Evolutionary conservation across 192 early-diverging fungal genomes (phyloP), one percentile per base, ranked within the genome.

Genomic region (Mortierella antarctica): DNA sequence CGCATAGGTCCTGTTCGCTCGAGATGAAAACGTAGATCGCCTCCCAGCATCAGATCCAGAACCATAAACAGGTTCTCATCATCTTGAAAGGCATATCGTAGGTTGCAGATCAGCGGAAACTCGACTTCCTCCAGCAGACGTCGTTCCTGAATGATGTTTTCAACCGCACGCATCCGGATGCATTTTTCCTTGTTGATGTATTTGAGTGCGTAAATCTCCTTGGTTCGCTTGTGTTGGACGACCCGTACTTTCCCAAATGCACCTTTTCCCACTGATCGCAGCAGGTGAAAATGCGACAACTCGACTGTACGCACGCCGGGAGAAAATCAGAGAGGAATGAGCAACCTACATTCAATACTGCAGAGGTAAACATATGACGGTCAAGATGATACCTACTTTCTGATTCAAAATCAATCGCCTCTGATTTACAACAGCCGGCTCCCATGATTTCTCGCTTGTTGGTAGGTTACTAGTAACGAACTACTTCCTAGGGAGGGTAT

Each of bases 201-300:
- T 83, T 98, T 98, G 54, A 98, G 88, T n/a, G 97, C 97, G 58
- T 93, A 98, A 51, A 94, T 86, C 58, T 88, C 83, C 67, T 92
- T 89, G 1, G 92, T 89, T 10, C 85, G 83, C 68, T 92, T 94
- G 80, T 97, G 95, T 83, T 98, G 94, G 3, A 97, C 96, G 1
- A 99, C 93, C 17, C 95, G 93, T 69, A 93, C 95, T 88, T 97
- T 99, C 62, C 97, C 97, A 82, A 99, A 98, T 6, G 96, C 95
- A 2, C 97, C 97, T 68, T 96, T 95, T 7, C 97, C 97, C 46
- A 99, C 95, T 8, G 91, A 92, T 41, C 96, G 89, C 46, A 97
- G 83, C 47, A 99, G 89, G 65, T 94, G 91, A 78, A 99, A 99
- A 78, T 99, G 95, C 56, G 88, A 86, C 44, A 98, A 86, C 62